Base-by-base conservation (phyloP, 2,329 filamentous ascomycete genomes). In the Paecilomyces variotii region DNA sequence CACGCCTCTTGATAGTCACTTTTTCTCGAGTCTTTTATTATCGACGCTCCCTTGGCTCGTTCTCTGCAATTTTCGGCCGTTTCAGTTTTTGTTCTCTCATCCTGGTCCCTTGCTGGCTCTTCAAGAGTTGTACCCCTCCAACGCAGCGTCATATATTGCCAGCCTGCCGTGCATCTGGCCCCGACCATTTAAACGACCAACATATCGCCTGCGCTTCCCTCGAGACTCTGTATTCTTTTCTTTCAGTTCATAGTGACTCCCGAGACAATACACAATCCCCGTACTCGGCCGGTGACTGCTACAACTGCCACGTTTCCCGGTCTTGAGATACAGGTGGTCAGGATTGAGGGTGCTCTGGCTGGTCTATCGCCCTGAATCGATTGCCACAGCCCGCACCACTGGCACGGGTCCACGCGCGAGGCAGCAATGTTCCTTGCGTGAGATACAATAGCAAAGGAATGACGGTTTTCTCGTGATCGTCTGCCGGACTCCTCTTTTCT, bases 261-360 rank as follows among this genome's bases (percentile, higher is more conserved):
- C 14, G n/a, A 45, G 39, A 19, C 19, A 19, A 19, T 24, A 19
- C 39, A 24, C 39, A n/a, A 34, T 34, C n/a, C n/a, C 39, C n/a
- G 5, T 45, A 45, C 39, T 19, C 4, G 14, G 19, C 39, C 1
- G 2, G 49, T 27, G 49, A 24, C 45, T 50, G 1, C n/a, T 4
- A 26, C 3, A n/a, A 10, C 45, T 4, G 2, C 24, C 9, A 19
- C 19, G 19, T 19, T 19, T 19, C 19, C 19, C 9, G 6, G n/a
- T 11, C 27, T 52, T 14, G 25, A 24, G 14, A 28, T 28, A 52
- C 24, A 14, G 50, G 24, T 28, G 25, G 57, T 60, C 11, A 64
- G 59, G 58, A 57, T 63, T 60, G 34, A 67, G 68, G 67, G 70
- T 67, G 68, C 68, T 65, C 65, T 71, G 72, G 68, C 69, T 65